Conservation (phyloP, 1,139 yeast genomes). For the Candida anutae region DNA sequence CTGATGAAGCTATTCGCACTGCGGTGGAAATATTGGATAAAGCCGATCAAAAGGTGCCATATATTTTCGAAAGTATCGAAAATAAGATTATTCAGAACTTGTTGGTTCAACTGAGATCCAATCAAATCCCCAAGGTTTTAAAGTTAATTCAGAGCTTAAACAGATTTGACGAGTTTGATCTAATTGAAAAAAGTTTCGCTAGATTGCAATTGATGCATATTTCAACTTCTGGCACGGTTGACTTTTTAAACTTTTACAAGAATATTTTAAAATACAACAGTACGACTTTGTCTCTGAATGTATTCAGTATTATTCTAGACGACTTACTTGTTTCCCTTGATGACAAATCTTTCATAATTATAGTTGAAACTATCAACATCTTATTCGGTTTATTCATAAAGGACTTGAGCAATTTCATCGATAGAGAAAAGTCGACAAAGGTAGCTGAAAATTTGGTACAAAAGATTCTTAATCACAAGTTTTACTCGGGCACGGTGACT, state of each 20-base stretch:
- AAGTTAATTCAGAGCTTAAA: constrained; percentile 23
- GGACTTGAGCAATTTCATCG: constrained; percentile 6
- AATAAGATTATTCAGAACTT: constrained; percentile 12
- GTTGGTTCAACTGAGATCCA: constrained; percentile 12
- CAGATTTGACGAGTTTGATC: constrained; percentile 6
- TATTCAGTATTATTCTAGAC: constrained; percentile 25
- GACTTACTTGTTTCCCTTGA: constrained; percentile 38
- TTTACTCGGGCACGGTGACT: constrained; percentile 44
- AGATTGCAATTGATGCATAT: constrained; percentile 13
- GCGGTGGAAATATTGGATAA: constrained; percentile 20
- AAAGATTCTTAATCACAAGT: constrained; percentile 29
- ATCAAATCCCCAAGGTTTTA: constrained; percentile 17
- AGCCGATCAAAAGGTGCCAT: constrained; percentile 7
- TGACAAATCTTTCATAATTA: constrained; percentile 32
- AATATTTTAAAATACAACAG: constrained; percentile 12
- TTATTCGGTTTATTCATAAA: constrained; percentile 26
- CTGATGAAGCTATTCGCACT: constrained; percentile 28
- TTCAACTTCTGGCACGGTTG: constrained; percentile 16
- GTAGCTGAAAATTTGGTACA: constrained; percentile 15
- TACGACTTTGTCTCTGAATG: neutral
- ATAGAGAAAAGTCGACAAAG: constrained; percentile 6
- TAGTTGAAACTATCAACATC: constrained; percentile 43
- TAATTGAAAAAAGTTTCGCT: constrained; percentile 7
- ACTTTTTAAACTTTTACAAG: constrained; percentile 20
- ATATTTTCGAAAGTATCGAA: constrained; percentile 12